phyloP scores from a whole-genome alignment of 1,284 basidiomycete genomes.

The Cutaneotrichosporon sp. region DNA sequence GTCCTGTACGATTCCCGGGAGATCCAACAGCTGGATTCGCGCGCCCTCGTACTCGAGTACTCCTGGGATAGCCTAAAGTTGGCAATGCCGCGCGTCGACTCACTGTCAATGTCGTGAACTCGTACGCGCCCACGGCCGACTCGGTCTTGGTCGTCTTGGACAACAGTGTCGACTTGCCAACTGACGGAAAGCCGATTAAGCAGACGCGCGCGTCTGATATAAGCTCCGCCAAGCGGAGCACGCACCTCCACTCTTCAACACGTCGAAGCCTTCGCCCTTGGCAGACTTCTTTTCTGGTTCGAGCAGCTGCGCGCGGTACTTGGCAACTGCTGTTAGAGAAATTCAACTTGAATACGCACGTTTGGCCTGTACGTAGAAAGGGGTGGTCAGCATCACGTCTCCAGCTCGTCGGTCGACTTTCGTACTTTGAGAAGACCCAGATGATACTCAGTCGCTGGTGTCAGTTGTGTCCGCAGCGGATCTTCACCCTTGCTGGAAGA shows the following conservation, averaged over 20 bases:
- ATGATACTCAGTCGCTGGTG: slow-evolving; percentile 81
- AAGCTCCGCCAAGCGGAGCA: not conserved
- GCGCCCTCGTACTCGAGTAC: slow-evolving; percentile 92
- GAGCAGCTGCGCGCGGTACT: slow-evolving; percentile 83
- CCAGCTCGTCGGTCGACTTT: not conserved
- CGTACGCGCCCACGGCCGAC: slow-evolving; percentile 87
- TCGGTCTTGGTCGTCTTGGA: slow-evolving; percentile 88
- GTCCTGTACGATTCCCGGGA: slow-evolving; percentile 97
- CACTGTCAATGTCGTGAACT: slow-evolving; percentile 90
- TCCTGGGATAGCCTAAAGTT: slow-evolving; percentile 77
- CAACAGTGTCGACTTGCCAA: slow-evolving; percentile 91
- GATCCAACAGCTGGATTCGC: slow-evolving; percentile 87
- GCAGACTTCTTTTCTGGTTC: slow-evolving; percentile 77
- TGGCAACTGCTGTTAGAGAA: slow-evolving; percentile 60
- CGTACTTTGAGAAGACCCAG: slow-evolving; percentile 55
- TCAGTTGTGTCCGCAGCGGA: slow-evolving; percentile 12
- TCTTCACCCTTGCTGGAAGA: slow-evolving; percentile 28
- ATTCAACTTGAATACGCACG: slow-evolving; percentile 26
- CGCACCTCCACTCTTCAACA: slow-evolving; percentile 78
- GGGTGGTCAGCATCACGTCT: slow-evolving; percentile 13
- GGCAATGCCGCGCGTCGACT: slow-evolving; percentile 29
- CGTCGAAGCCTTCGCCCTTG: slow-evolving; percentile 84
- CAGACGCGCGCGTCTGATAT: slow-evolving; percentile 78
- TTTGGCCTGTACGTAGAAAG: slow-evolving; percentile 34
- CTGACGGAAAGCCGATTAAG: slow-evolving; percentile 90